A percentile compares a stretch with the other conserved stretches of the same genome.
phyloP scores from a whole-genome alignment of 768 basidiomycete species.

The Scleroderma citrinum region DNA sequence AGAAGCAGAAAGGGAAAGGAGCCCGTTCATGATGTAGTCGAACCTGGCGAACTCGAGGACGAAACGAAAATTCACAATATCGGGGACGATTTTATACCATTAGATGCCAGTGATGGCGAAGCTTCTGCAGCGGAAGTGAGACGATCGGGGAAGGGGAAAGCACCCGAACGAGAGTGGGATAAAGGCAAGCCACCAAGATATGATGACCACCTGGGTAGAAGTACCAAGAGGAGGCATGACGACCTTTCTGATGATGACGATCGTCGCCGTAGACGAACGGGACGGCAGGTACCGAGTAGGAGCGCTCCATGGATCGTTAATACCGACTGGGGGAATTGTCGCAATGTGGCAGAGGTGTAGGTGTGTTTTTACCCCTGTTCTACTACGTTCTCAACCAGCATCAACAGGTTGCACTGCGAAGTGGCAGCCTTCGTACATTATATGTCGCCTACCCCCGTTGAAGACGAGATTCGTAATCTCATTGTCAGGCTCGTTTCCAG shows the following conservation, averaged over 20 bases:
- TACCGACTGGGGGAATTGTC: slow-evolving; percentile 68
- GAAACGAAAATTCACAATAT: slow-evolving; percentile 14
- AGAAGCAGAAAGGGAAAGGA: slow-evolving; percentile 16
- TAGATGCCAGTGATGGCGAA: slow-evolving; percentile 15
- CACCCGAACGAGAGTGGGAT: slow-evolving; percentile 38
- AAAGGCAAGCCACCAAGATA: slow-evolving; percentile 25
- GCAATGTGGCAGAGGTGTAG: slow-evolving; percentile 80
- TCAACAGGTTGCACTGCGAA: slow-evolving; percentile 73
- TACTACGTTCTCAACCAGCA: slow-evolving; percentile 7
- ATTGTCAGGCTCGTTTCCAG: slow-evolving; percentile 64
- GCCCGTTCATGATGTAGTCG: not conserved
- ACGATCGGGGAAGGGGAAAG: slow-evolving; percentile 18
- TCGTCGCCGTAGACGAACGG: slow-evolving; percentile 37
- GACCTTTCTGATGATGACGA: slow-evolving; percentile 41
- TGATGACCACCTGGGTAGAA: slow-evolving; percentile 16
- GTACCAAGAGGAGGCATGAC: slow-evolving; percentile 42
- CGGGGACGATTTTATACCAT: slow-evolving; percentile 30
- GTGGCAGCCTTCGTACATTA: slow-evolving; percentile 80
- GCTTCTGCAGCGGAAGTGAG: slow-evolving; percentile 6
- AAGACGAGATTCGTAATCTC: slow-evolving; percentile 79
- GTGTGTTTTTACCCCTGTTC: slow-evolving; percentile 25
- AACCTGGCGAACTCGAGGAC: slow-evolving; percentile 3
- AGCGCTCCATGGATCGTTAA: slow-evolving; percentile 64
- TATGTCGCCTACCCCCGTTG: slow-evolving; percentile 80
- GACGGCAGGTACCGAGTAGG: slow-evolving; percentile 47